Evolutionary conservation across 2,329 filamentous ascomycete genomes (phyloP), one percentile per base, ranked within the genome.

Genomic region (Fusarium siculi): DNA sequence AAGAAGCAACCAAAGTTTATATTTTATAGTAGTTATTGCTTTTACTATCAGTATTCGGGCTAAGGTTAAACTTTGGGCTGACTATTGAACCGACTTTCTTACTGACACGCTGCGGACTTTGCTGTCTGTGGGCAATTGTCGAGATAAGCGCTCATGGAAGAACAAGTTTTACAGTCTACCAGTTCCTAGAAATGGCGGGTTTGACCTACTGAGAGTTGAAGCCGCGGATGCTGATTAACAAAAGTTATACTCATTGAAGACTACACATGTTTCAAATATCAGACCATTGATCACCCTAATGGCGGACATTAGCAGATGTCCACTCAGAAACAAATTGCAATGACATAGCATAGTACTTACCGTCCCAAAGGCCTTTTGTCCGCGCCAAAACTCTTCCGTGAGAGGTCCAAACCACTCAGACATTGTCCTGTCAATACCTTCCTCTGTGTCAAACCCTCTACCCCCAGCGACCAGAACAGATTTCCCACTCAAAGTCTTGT

Each of bases 251-350:
- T 50, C 2, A 14, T 18, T 14, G 2, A 5, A 4, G 6, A 8
- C 6, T 1, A 0, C 1, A 4, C 4, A 19, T 23, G 2, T 9
- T 32, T n/a, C 25, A 62, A 0, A 36, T 62, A 5, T 56, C 19
- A 3, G 52, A 62, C 59, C 59, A 62, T 15, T 43, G 15, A 25
- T 36, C 52, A 10, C 59, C 59, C 59, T 62, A 4, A 4, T 21
- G 9, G 0, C 4, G 1, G 2, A 9, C 5, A 9, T 62, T 25
- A 62, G 58, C 16, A 18, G 9, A 21, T 6, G 0, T 10, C 9
- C 1, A 0, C 10, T 16, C 2, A 23, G 16, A 15, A 2, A 1
- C 7, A 25, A 4, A 25, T 25, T 1, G 7, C 1, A n/a, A 0
- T 19, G 1, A 2, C 1, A 6, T 15, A 15, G 2, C 1, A 12